Evolutionary conservation across 2,329 filamentous ascomycete genomes (phyloP).

Genomic region (Ophiostoma fasciatum): DNA sequence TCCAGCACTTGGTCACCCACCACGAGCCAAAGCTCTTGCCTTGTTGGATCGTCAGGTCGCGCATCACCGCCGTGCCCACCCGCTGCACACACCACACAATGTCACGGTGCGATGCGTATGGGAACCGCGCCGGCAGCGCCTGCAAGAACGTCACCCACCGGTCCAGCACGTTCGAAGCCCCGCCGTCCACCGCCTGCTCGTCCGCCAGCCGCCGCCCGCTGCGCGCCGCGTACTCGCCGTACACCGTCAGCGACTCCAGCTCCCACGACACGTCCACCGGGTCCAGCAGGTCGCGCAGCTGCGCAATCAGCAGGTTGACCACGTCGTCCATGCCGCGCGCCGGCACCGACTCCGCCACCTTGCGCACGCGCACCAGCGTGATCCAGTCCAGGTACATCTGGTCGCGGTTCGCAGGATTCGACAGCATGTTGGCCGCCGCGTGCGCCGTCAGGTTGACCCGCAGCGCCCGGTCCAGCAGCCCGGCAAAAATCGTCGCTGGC

Average conservation of each 20-base stretch:
- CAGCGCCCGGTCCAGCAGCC: slow-evolving; percentile 71
- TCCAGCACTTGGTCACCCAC: slow-evolving; percentile 92
- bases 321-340: slow-evolving; percentile 51
- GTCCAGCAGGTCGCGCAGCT: slow-evolving; percentile 56
- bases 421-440: slow-evolving; percentile 83
- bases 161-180: slow-evolving; percentile 55
- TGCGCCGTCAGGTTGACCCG: slow-evolving; percentile 89
- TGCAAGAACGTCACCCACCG: slow-evolving; percentile 62
- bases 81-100: slow-evolving; percentile 65
- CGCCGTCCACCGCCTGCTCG: slow-evolving; percentile 23
- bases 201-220: slow-evolving; percentile 28
- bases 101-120: slow-evolving; percentile 55
- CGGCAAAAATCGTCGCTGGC: slow-evolving; percentile 78
- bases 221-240: slow-evolving; percentile 39
- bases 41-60: slow-evolving; percentile 65
- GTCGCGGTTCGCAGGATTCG: slow-evolving; percentile 74
- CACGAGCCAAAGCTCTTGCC: slow-evolving; percentile 76
- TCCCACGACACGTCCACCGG: slow-evolving; percentile 53
- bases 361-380: slow-evolving; percentile 45
- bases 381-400: slow-evolving; percentile 95
- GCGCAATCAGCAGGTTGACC: slow-evolving; percentile 44
- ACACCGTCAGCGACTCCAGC: slow-evolving; percentile 44
- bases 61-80: slow-evolving; percentile 61
- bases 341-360: slow-evolving; percentile 48
- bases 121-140: slow-evolving; percentile 54